Evolutionary conservation across 306 rosid species (phyloP).

Genomic region (Spatholobus suberectus): DNA sequence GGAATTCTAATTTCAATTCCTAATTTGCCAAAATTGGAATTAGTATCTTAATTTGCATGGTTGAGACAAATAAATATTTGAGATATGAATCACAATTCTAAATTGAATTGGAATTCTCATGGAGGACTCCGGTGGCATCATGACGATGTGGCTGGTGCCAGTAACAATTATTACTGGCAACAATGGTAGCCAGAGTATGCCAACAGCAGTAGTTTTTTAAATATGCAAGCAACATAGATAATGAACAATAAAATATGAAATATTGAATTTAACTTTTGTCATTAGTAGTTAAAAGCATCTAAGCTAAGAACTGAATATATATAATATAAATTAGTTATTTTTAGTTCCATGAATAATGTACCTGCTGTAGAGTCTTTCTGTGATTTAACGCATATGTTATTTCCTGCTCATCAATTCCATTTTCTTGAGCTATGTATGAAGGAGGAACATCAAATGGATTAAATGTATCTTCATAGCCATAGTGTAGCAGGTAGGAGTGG

Average conservation of each 20-base stretch:
- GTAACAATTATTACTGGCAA: background rate
- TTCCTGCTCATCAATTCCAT: conserved; percentile 79
- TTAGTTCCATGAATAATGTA: conserved; percentile 42
- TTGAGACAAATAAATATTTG: background rate
- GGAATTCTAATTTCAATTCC: background rate
- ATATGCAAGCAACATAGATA: no score
- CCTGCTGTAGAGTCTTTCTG: conserved; percentile 90
- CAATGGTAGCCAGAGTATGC: background rate
- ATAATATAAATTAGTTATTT: background rate
- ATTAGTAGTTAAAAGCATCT: background rate
- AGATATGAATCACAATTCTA: background rate
- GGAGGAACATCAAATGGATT: conserved; percentile 93
- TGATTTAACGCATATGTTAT: conserved; percentile 74
- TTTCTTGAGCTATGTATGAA: conserved; percentile 77
- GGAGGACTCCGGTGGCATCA: background rate
- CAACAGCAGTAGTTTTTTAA: conserved; percentile 1
- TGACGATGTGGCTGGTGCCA: conserved; percentile 3
- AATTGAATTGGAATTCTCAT: background rate
- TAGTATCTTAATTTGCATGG: background rate
- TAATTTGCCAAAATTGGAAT: background rate
- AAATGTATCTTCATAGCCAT: conserved; percentile 96
- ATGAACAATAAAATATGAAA: background rate
- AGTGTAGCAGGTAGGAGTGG: conserved; percentile 88
- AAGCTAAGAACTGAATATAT: conserved; percentile 19
- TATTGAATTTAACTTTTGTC: conserved; percentile 15